phyloP scores from a whole-genome alignment of 805 yeast genomes.

The Sugiyamaella lignohabitans region DNA sequence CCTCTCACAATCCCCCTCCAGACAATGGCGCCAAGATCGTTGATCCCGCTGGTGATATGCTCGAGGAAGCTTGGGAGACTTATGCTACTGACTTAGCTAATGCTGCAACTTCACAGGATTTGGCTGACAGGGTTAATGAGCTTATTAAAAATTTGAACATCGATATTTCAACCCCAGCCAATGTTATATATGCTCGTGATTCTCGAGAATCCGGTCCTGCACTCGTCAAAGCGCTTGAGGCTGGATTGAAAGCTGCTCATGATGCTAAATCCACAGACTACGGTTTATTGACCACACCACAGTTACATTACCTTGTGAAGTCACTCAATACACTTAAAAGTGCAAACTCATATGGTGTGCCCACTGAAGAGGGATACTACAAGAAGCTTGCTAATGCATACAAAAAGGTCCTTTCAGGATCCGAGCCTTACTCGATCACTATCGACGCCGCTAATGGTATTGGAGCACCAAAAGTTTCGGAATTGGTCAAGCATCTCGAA shows the following conservation, averaged over 20 bases:
- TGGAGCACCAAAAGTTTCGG: slow-evolving; percentile 69
- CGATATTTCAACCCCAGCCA: slow-evolving; percentile 38
- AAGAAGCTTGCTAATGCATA: slow-evolving; percentile 52
- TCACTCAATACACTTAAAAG: slow-evolving; percentile 52
- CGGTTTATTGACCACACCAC: slow-evolving; percentile 86
- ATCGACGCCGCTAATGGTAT: slow-evolving; percentile 97
- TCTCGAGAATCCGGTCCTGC: slow-evolving; percentile 79
- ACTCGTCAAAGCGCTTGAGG: slow-evolving; percentile 51
- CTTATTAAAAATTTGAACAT: slow-evolving; percentile 41
- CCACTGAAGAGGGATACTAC: slow-evolving; percentile 65
- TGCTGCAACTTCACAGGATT: slow-evolving; percentile 41
- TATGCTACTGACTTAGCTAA: slow-evolving; percentile 79
- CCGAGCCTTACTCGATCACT: slow-evolving; percentile 40
- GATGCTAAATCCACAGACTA: slow-evolving; percentile 39
- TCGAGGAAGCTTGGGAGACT: slow-evolving; percentile 75
- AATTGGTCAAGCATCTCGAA: slow-evolving; percentile 40
- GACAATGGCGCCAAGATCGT: slow-evolving; percentile 93
- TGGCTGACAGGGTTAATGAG: slow-evolving; percentile 35
- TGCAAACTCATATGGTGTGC: slow-evolving; percentile 46
- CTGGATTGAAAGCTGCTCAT: slow-evolving; percentile 49
- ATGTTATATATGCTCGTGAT: slow-evolving; percentile 72
- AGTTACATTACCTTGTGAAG: slow-evolving; percentile 80
- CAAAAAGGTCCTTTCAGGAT: slow-evolving; percentile 34
- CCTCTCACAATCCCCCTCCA: slow-evolving; percentile 86
- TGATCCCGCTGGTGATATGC: slow-evolving; percentile 89